A percentile compares a stretch with the other conserved stretches of the same genome.
These are phyloP conservation scores for Pseudogymnoascus sp. DNA, from an alignment of 2,329 filamentous ascomycete species.

Conservation along the genomic window DNA sequence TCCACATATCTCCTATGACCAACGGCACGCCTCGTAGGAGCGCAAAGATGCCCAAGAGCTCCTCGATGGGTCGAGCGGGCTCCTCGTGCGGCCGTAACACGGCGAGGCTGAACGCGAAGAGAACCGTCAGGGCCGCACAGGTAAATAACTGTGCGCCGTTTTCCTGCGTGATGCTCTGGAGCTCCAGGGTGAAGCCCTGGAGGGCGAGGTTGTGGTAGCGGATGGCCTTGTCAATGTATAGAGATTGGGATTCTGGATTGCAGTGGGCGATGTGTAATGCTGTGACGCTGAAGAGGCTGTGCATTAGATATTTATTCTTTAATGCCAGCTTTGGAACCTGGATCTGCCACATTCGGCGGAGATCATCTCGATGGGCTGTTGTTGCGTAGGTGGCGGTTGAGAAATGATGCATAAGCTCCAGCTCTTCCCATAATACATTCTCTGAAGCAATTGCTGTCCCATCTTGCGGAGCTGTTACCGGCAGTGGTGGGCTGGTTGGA, in stretches of 20 bases:
- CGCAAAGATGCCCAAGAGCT: background rate
- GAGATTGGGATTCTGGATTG: background rate
- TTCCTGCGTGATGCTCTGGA: background rate
- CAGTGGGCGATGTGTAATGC: conserved; percentile 13
- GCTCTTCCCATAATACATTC: background rate
- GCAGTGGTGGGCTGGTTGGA: background rate
- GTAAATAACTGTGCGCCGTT: conserved; percentile 13
- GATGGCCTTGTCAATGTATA: conserved; percentile 10
- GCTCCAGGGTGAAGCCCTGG: background rate
- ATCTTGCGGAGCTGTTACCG: background rate
- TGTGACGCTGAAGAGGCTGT: conserved; percentile 11
- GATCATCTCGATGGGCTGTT: background rate
- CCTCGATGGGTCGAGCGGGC: background rate
- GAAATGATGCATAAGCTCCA: conserved; percentile 14
- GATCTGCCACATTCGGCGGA: conserved; percentile 9
- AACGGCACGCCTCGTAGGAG: background rate
- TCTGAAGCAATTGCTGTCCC: background rate
- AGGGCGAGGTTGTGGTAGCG: conserved; percentile 11
- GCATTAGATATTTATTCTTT: conserved; percentile 12
- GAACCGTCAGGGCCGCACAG: conserved; percentile 10
- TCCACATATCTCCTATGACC: background rate
- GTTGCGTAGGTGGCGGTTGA: conserved; percentile 9
- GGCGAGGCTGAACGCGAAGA: background rate
- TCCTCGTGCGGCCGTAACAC: background rate
- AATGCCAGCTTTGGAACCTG: conserved; percentile 11